Conservation (phyloP, 345 rosid genomes). For the Viola odorata region DNA sequence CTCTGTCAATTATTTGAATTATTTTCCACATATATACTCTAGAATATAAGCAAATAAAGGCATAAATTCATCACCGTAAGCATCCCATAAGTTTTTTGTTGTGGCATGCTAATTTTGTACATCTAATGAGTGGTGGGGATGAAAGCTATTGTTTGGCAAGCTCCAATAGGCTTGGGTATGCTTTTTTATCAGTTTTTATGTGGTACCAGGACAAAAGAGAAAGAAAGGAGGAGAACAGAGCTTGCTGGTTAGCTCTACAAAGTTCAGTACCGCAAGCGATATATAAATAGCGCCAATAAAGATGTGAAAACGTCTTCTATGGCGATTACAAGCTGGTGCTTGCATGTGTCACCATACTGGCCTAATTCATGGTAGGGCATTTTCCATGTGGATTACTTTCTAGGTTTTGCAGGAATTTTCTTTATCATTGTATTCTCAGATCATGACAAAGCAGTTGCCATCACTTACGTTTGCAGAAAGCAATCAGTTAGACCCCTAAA, state of each 20-base stretch:
- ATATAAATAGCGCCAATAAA: not conserved
- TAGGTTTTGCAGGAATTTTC: no score
- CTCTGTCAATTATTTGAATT: not conserved
- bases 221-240: not conserved
- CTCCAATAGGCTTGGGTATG: not conserved
- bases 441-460: no score
- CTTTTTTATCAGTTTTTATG: no score
- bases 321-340: not conserved
- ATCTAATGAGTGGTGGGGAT: not conserved
- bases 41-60: not conserved
- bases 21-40: not conserved
- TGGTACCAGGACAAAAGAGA: no score
- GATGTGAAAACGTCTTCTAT: not conserved
- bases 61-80: not conserved
- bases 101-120: not conserved
- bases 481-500: no score
- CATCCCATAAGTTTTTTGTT: not conserved
- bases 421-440: no score
- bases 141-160: not conserved
- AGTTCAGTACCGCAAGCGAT: not conserved
- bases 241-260: not conserved
- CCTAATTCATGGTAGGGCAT: not conserved
- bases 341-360: no score
- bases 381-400: not conserved
- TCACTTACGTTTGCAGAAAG: no score